Evolutionary conservation across 495 filamentous ascomycete genomes (phyloP).

Genomic region (Penicillium lividum): DNA sequence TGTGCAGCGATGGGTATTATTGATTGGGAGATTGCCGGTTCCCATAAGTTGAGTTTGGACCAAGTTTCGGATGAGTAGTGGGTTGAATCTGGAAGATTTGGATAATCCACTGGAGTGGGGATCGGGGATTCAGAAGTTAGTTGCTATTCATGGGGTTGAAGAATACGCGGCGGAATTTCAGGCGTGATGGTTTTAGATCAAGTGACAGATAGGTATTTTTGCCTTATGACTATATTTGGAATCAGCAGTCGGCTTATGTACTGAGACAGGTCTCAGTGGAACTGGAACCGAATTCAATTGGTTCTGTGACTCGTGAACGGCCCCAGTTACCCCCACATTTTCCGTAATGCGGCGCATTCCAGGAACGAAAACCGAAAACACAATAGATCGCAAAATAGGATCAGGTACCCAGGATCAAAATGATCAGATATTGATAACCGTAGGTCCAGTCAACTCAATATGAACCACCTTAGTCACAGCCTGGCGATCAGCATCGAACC

Average conservation of each 20-base stretch:
- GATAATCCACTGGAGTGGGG: background rate
- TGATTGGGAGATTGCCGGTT: slow-evolving; percentile 38
- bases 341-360: background rate
- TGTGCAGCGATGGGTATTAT: slow-evolving; percentile 36
- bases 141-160: background rate
- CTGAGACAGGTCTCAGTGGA: no score
- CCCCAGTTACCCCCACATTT: no score
- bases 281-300: no score
- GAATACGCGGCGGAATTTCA: background rate
- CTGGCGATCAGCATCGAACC: slow-evolving; percentile 16
- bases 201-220: background rate
- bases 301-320: no score
- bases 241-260: no score
- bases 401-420: background rate
- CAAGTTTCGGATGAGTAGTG: slow-evolving; percentile 26
- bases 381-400: background rate
- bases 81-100: slow-evolving; percentile 22
- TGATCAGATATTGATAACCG: background rate
- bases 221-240: no score
- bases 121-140: background rate
- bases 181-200: background rate
- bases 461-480: slow-evolving; percentile 21
- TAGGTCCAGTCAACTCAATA: background rate
- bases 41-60: slow-evolving; percentile 33
- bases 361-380: background rate